Conservation (phyloP, 352 stramenopile genomes). For the Pythium insidiosum region DNA sequence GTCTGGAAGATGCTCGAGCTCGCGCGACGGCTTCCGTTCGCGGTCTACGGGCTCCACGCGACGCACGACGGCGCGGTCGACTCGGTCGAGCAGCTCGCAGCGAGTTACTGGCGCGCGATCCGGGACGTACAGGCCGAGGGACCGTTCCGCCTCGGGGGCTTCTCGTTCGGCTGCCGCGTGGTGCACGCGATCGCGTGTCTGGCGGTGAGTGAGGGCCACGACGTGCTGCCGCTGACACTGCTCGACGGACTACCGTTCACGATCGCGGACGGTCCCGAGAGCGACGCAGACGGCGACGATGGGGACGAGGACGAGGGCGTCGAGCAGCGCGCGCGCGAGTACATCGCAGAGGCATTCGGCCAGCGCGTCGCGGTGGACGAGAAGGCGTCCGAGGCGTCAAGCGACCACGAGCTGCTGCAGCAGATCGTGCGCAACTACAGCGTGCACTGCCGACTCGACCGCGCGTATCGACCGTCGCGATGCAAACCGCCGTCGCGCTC, state of each 20-base stretch:
- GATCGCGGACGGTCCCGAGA: neutral
- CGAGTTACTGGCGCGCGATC: slow-evolving; percentile 27
- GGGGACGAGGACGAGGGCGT: neutral
- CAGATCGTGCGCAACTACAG: slow-evolving; percentile 26
- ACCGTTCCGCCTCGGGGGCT: slow-evolving; percentile 40
- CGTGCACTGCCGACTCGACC: slow-evolving; percentile 30
- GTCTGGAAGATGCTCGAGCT: slow-evolving; percentile 55
- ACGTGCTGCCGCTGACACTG: slow-evolving; percentile 25
- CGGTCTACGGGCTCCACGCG: slow-evolving; percentile 29
- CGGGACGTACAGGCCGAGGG: slow-evolving; percentile 19
- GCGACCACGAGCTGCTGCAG: slow-evolving; percentile 9
- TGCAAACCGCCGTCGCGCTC: slow-evolving; percentile 1
- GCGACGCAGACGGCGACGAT: neutral
- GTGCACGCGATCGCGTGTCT: slow-evolving; percentile 30
- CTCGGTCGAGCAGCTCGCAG: slow-evolving; percentile 30
- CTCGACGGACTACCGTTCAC: slow-evolving; percentile 30
- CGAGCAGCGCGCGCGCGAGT: slow-evolving; percentile 3
- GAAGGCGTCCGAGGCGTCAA: neutral
- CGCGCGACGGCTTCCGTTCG: slow-evolving; percentile 23
- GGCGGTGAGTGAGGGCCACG: slow-evolving; percentile 15
- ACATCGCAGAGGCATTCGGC: slow-evolving; percentile 9
- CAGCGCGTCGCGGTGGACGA: neutral
- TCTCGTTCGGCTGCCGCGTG: slow-evolving; percentile 58
- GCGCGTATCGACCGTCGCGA: slow-evolving; percentile 23
- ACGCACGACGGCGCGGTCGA: neutral